Conservation (phyloP, 129 eudicot species). For the Smallanthus sonchifolius region DNA sequence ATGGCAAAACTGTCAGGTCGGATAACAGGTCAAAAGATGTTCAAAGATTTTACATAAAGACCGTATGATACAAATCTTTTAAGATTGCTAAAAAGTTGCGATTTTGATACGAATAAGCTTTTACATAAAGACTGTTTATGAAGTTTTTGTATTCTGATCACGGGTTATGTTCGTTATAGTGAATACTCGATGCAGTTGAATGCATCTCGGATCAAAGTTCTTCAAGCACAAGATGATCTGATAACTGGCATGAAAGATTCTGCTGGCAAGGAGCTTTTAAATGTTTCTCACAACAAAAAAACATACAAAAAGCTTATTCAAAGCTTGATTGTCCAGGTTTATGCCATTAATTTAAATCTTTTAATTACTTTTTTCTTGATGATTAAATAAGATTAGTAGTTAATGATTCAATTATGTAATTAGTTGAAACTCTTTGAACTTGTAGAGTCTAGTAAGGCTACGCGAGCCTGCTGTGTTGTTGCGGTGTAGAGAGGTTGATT, state of each 20-base stretch:
- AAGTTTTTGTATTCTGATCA: neutral
- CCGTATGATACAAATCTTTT: neutral
- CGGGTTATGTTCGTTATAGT: conserved; percentile 24
- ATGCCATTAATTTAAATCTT: neutral
- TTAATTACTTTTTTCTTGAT: neutral
- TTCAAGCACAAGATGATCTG: conserved; percentile 72
- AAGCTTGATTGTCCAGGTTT: conserved; percentile 58
- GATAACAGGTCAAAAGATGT: neutral
- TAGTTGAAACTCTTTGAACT: neutral
- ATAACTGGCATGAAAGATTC: conserved; percentile 52
- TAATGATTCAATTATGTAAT: neutral
- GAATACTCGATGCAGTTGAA: conserved; percentile 75
- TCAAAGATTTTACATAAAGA: neutral
- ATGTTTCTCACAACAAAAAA: conserved; percentile 44
- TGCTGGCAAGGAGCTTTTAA: conserved; percentile 55
- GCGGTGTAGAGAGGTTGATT: conserved; percentile 58
- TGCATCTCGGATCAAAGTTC: conserved; percentile 63
- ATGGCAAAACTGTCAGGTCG: neutral
- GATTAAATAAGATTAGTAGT: neutral
- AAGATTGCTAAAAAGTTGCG: neutral
- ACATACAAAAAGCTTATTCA: conserved; percentile 50
- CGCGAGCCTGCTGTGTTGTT: conserved; percentile 63
- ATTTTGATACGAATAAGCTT: neutral
- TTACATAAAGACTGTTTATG: neutral
- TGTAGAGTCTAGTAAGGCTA: conserved; percentile 59